Percentiles rank a stretch among this genome's conserved stretches.
These are phyloP conservation scores for Funneliformis caledonium DNA, from an alignment of 371 early-diverging fungal genomes.

Conservation along the genomic window DNA sequence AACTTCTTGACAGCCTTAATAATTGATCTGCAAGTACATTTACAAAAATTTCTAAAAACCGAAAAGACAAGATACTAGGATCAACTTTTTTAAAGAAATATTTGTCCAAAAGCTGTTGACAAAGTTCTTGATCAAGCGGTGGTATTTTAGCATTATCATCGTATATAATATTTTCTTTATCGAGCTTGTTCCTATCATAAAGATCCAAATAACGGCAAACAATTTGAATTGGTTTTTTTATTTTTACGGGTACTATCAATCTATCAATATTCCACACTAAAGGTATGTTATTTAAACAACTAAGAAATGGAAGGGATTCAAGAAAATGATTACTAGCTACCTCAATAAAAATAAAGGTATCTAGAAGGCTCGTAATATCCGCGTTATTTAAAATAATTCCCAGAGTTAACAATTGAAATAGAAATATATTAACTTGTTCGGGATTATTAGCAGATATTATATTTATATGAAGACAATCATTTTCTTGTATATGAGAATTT, in stretches of 20 bases:
- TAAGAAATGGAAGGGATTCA: conserved; percentile 2
- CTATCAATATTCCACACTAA: conserved; percentile 8
- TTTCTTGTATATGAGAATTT: not conserved
- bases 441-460: conserved; percentile 1
- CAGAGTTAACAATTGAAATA: conserved; percentile 33
- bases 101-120: not conserved
- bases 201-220: conserved; percentile 28
- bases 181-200: not conserved
- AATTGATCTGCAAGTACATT: conserved; percentile 38
- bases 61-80: conserved; percentile 12
- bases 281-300: not conserved
- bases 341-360: conserved; percentile 13
- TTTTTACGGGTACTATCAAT: not conserved
- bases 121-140: no score
- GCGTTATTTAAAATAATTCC: conserved; percentile 5
- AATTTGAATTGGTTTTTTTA: conserved; percentile 28
- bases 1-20: conserved; percentile 28
- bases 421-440: conserved; percentile 25
- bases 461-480: conserved; percentile 32
- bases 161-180: not conserved
- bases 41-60: conserved; percentile 34
- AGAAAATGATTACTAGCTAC: conserved; percentile 21
- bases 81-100: conserved; percentile 16
- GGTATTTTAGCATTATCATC: not conserved
- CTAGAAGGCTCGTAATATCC: conserved; percentile 13